Base-by-base conservation (phyloP, 2,329 filamentous ascomycete genomes). In the Claviceps arundinis region DNA sequence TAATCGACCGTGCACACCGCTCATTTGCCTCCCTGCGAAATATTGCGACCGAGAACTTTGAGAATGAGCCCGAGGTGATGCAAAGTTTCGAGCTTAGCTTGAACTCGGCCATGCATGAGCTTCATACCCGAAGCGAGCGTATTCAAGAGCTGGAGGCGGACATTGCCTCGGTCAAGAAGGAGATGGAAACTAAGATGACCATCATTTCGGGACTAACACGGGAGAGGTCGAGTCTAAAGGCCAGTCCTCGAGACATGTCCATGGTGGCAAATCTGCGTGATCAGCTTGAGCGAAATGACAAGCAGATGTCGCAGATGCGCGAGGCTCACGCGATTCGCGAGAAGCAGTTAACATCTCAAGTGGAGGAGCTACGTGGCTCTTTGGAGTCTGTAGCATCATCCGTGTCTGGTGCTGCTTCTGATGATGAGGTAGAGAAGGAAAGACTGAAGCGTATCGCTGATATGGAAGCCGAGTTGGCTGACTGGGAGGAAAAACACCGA, bases 161-260 rank as follows among this genome's bases (percentile, higher is more conserved):
- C 59, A 80, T 96, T 52, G 74, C 82, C 26, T 83, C 81, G 4
- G 81, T 89, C 22, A 93, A 88, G 73, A 95, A 89, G 72, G 93
- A 98, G 67, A 95, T 97, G 85, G 93, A 98, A 64, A 84, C 80
- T 56, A 98, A 98, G 78, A 89, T 91, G 74, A 87, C 88, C 34
- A 90, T 98, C 63, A 97, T 98, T 60, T 88, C 89, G 34, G 93
- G 93, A 6, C 75, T 98, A 56, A 95, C 93, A 3, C 84, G 93
- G 51, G 94, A 98, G 68, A 78, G 94, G 54, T 91, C 89, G 3
- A 96, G 89, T 69, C 77, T 96, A 70, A 89, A 91, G 65, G 78
- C 65, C 2, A 85, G 86, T 24, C 86, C 89, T 7, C 84, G 95
- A 63, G 93, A 98, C 63, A 94, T 96, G 65, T 90, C 88, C 0